These are phyloP conservation scores for Nicotiana otophora DNA, from an alignment of 257 asterid species.

Conservation along the genomic window DNA sequence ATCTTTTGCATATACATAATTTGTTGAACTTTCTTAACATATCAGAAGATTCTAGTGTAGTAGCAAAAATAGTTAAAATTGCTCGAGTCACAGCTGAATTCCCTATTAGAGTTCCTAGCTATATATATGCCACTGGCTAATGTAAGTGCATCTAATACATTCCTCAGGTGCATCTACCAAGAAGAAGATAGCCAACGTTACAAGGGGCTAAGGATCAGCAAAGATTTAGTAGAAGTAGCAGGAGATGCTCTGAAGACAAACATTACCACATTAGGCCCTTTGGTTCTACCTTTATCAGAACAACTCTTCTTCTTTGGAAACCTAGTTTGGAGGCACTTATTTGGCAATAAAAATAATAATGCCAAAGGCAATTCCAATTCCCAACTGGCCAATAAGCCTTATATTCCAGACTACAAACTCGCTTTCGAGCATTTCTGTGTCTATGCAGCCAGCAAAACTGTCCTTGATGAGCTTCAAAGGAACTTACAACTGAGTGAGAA, in stretches of 20 bases:
- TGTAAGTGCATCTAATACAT: background rate
- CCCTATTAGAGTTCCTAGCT: too few relatives aligned
- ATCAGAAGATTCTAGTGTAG: too few relatives aligned
- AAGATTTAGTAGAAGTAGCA: slow-evolving; percentile 67
- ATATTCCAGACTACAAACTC: slow-evolving; percentile 93
- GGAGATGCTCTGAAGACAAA: slow-evolving; percentile 89
- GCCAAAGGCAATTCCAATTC: slow-evolving; percentile 6
- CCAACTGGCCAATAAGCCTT: slow-evolving; percentile 41
- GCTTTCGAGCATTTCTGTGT: slow-evolving; percentile 95
- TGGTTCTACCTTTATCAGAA: slow-evolving; percentile 69
- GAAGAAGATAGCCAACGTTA: slow-evolving; percentile 64
- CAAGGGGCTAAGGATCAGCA: slow-evolving; percentile 71
- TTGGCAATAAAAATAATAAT: slow-evolving; percentile 22
- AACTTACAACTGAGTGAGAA: slow-evolving; percentile 69
- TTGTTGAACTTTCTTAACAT: too few relatives aligned
- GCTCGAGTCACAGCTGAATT: too few relatives aligned
- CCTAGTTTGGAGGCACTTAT: slow-evolving; percentile 46
- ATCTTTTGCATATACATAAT: too few relatives aligned
- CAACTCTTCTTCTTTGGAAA: slow-evolving; percentile 78
- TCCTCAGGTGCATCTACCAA: slow-evolving; percentile 70
- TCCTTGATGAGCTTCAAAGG: slow-evolving; percentile 82
- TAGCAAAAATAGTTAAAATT: too few relatives aligned
- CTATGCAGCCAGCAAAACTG: slow-evolving; percentile 82
- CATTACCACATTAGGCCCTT: slow-evolving; percentile 85
- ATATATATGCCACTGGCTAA: background rate